These are phyloP conservation scores for Coemansia sp. DNA, from an alignment of 192 early-diverging fungal species.

Conservation along the genomic window DNA sequence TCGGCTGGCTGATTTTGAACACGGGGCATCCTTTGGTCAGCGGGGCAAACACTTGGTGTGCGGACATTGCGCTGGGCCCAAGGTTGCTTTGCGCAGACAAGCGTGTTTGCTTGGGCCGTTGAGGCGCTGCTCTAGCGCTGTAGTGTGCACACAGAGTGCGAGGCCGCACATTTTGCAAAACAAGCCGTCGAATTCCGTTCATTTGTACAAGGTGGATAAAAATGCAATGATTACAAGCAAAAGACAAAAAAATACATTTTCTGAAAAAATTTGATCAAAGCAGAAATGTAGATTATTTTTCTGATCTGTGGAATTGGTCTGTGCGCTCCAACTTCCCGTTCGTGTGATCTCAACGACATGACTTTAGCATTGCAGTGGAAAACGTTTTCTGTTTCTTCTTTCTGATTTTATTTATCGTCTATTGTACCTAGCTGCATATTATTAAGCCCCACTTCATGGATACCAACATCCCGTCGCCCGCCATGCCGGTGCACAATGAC, in stretches of 20 bases:
- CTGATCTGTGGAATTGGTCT: neutral
- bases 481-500: neutral
- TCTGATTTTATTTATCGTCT: neutral
- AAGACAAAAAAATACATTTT: too few relatives aligned
- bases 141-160: neutral
- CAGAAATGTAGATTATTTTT: too few relatives aligned
- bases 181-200: neutral
- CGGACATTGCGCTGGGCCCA: neutral
- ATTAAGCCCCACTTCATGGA: neutral
- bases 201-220: neutral
- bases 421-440: neutral
- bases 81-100: neutral
- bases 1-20: slow-evolving; percentile 36
- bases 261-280: too few relatives aligned
- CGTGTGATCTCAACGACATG: neutral
- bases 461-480: neutral
- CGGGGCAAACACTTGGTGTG: slow-evolving; percentile 24
- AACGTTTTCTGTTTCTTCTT: slow-evolving; percentile 4
- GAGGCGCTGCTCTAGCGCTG: neutral
- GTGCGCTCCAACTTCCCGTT: neutral
- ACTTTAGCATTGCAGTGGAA: neutral
- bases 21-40: slow-evolving; percentile 38
- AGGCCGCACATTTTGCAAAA: neutral
- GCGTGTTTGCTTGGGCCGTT: neutral
- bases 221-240: neutral